phyloP scores from a whole-genome alignment of 495 filamentous ascomycete species.

The Amniculicola lignicola region DNA sequence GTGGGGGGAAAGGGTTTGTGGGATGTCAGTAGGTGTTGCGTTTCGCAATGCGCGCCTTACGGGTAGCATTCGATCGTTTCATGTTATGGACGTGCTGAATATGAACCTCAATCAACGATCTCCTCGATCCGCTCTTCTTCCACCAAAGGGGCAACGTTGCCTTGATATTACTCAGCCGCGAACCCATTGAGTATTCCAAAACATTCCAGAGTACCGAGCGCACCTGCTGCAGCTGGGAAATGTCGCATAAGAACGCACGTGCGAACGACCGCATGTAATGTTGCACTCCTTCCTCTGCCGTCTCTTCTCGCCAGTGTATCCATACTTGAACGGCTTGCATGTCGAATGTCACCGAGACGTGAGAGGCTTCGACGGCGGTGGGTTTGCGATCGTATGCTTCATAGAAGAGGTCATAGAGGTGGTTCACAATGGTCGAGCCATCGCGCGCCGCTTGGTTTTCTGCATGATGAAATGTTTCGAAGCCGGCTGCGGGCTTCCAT shows the following conservation, averaged over 20 bases:
- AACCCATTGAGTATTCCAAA: slow-evolving; percentile 15
- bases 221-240: slow-evolving; percentile 16
- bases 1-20: too few species aligned
- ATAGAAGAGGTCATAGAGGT: slow-evolving; percentile 19
- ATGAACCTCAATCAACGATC: not conserved
- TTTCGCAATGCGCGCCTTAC: too few species aligned
- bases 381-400: slow-evolving; percentile 12
- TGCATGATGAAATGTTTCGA: slow-evolving; percentile 14
- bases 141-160: slow-evolving; percentile 17
- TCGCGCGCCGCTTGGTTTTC: slow-evolving; percentile 16
- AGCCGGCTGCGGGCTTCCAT: slow-evolving; percentile 14
- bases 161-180: slow-evolving; percentile 19
- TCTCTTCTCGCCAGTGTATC: slow-evolving; percentile 23
- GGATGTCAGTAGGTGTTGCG: too few species aligned
- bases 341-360: slow-evolving; percentile 10
- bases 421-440: slow-evolving; percentile 17
- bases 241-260: slow-evolving; percentile 19
- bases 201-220: slow-evolving; percentile 18
- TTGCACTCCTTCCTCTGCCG: slow-evolving; percentile 16
- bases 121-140: slow-evolving; percentile 17
- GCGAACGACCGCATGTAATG: slow-evolving; percentile 20
- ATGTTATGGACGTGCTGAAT: not conserved
- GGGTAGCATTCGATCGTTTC: not conserved
- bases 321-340: slow-evolving; percentile 12
- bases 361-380: slow-evolving; percentile 16